Conservation (phyloP, 1,139 yeast genomes). For the Nakaseomyces sp. region DNA sequence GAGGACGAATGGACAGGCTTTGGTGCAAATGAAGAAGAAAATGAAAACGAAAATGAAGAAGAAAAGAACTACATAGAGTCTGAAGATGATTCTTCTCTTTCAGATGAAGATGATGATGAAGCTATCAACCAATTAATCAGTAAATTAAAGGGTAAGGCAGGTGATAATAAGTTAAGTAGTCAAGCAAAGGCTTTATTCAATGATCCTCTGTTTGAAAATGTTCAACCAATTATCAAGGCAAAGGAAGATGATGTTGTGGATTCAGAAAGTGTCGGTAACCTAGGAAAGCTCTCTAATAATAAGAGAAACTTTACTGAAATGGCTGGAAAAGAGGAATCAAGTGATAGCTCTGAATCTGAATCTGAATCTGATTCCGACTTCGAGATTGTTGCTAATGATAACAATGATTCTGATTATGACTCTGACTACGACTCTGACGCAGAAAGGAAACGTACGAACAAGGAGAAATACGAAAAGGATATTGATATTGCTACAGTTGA, state of each 20-base stretch:
- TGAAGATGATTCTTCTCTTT: slow-evolving; percentile 32
- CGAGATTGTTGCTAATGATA: slow-evolving; percentile 46
- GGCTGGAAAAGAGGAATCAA: slow-evolving; percentile 13
- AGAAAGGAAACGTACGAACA: slow-evolving; percentile 36
- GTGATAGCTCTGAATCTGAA: slow-evolving; percentile 24
- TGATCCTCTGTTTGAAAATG: slow-evolving; percentile 64
- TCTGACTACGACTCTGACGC: slow-evolving; percentile 44
- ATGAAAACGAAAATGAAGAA: slow-evolving; percentile 40
- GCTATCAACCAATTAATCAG: slow-evolving; percentile 57
- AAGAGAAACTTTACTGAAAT: slow-evolving; percentile 12
- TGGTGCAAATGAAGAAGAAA: slow-evolving; percentile 37
- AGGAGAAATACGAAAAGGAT: slow-evolving; percentile 46
- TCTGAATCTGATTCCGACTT: slow-evolving; percentile 37
- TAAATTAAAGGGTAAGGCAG: slow-evolving; percentile 40
- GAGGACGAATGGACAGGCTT: slow-evolving; percentile 90
- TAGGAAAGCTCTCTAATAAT: slow-evolving; percentile 11
- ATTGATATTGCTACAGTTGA: slow-evolving; percentile 86
- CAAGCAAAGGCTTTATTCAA: slow-evolving; percentile 73
- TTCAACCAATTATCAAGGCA: slow-evolving; percentile 39
- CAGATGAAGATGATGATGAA: slow-evolving; percentile 65
- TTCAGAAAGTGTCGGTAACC: slow-evolving; percentile 21
- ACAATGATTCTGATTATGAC: slow-evolving; percentile 31
- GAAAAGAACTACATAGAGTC: slow-evolving; percentile 32
- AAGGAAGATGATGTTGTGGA: slow-evolving; percentile 9
- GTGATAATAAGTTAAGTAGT: slow-evolving; percentile 49